Conservation (phyloP, 495 filamentous ascomycete genomes). For the Xylaria acuta region DNA sequence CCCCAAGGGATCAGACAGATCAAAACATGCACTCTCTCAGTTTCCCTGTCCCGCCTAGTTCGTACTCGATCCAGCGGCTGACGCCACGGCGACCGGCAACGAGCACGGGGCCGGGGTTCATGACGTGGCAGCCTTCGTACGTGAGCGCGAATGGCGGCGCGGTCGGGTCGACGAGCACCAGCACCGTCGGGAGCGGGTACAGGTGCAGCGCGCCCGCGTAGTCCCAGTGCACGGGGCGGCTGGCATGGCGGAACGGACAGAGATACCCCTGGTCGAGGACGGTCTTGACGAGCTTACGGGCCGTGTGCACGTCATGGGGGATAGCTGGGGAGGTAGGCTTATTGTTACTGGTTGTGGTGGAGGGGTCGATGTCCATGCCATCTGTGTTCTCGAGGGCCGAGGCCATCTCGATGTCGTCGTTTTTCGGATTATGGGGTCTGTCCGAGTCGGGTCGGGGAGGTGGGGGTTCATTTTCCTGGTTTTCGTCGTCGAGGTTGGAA, state of each 20-base stretch:
- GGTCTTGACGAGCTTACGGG: conserved; percentile 89
- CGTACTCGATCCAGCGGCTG: conserved; percentile 87
- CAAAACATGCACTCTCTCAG: conserved; percentile 53
- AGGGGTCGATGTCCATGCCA: conserved; percentile 56
- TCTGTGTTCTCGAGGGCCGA: conserved; percentile 36
- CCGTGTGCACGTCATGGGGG: conserved; percentile 61
- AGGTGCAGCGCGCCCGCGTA: conserved; percentile 72
- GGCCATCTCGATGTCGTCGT: conserved; percentile 46
- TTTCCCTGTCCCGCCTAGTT: conserved; percentile 60
- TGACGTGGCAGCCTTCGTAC: conserved; percentile 93
- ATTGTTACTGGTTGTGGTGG: conserved; percentile 15
- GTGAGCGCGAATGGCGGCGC: conserved; percentile 81
- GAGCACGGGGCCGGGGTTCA: conserved; percentile 86
- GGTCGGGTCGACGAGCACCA: conserved; percentile 83
- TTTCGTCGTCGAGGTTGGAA: conserved; percentile 38
- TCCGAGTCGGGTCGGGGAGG: conserved; percentile 21
- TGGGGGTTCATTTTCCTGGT: conserved; percentile 36
- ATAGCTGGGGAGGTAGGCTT: conserved; percentile 33
- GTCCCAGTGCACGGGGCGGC: conserved; percentile 88
- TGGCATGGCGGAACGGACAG: conserved; percentile 78
- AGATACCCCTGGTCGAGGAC: conserved; percentile 91
- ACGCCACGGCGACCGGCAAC: conserved; percentile 65
- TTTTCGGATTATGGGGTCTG: conserved; percentile 24
- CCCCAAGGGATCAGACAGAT: background rate
- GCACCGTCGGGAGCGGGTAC: conserved; percentile 84